These are phyloP conservation scores for Aureobasidium lini DNA, from an alignment of 2,329 filamentous ascomycete genomes.

Conservation along the genomic window DNA sequence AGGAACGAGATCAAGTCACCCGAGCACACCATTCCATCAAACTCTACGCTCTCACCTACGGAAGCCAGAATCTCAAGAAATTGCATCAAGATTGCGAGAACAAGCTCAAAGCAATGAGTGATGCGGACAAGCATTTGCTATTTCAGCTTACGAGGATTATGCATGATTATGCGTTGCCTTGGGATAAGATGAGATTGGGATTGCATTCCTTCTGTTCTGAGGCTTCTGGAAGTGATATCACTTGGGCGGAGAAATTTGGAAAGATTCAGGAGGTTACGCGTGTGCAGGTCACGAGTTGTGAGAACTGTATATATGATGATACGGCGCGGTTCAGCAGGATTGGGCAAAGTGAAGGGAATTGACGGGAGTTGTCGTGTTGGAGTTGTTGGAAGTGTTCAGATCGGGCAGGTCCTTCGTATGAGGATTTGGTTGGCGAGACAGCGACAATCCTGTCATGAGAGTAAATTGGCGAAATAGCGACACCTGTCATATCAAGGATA, in stretches of 20 bases:
- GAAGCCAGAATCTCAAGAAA: neutral
- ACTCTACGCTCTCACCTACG: neutral
- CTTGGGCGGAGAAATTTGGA: neutral
- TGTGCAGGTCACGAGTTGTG: neutral
- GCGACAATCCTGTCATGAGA: no score
- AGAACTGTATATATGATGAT: constrained; percentile 3
- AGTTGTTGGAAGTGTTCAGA: no score
- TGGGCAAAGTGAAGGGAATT: neutral
- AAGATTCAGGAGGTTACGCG: neutral
- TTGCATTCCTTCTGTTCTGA: neutral
- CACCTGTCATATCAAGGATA: neutral
- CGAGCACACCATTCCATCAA: constrained; percentile 9
- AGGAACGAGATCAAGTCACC: neutral
- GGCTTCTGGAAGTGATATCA: neutral
- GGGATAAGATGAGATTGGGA: constrained; percentile 6
- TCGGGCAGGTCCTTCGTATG: no score
- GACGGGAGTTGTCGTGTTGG: no score
- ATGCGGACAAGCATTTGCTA: neutral
- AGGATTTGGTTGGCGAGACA: no score
- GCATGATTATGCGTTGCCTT: constrained; percentile 8
- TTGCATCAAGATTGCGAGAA: neutral
- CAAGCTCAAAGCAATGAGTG: neutral
- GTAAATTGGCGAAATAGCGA: no score
- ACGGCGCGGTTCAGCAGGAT: constrained; percentile 3
- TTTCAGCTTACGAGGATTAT: neutral